Conservation (phyloP, 2,329 filamentous ascomycete species). For the Aspergillus calidoustus region DNA sequence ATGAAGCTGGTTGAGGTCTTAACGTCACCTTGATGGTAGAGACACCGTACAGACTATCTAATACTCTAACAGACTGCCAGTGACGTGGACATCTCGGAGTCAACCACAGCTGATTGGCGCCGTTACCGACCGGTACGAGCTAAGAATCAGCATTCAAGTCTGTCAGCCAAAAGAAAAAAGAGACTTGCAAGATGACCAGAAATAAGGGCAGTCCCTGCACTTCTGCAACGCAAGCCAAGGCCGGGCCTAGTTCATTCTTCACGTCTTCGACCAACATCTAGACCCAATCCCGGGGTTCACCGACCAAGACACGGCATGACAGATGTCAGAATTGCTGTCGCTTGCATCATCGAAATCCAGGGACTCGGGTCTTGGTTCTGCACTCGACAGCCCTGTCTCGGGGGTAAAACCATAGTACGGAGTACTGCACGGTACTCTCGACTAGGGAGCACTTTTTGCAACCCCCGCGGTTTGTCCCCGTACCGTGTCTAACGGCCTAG, state of each 20-base stretch:
- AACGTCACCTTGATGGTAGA: not conserved
- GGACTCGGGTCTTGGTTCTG: not conserved
- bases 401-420: not conserved
- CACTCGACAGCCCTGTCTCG: not conserved
- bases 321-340: not conserved
- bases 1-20: not conserved
- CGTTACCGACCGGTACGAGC: not conserved
- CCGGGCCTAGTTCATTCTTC: not conserved
- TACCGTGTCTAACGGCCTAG: not conserved
- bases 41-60: no score
- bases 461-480: not conserved
- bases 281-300: not conserved
- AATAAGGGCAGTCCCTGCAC: not conserved
- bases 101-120: not conserved
- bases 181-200: not conserved
- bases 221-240: not conserved
- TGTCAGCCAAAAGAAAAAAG: no score
- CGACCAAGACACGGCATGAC: not conserved
- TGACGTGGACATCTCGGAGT: not conserved
- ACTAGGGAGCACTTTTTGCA: not conserved
- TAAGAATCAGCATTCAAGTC: not conserved
- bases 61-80: not conserved
- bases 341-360: not conserved
- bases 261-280: not conserved
- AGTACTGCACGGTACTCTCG: not conserved